Conservation (phyloP, 768 basidiomycete genomes). For the Boletus rubescentipes region DNA sequence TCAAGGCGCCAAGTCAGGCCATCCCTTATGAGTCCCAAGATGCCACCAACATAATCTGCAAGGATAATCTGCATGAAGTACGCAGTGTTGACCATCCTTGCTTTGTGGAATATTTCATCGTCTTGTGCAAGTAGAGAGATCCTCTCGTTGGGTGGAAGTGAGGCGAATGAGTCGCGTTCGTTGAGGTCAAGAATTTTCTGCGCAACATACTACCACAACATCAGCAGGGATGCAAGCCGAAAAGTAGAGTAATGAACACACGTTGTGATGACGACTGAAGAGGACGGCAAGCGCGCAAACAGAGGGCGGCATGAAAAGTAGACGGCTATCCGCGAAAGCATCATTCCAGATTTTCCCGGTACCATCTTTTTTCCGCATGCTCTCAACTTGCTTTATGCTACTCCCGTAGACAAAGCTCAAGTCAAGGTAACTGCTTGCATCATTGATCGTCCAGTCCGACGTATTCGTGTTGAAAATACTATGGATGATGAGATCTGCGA, state of each 20-base stretch:
- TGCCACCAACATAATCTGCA: constrained; percentile 71
- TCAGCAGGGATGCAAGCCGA: constrained; percentile 3
- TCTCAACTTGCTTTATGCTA: constrained; percentile 44
- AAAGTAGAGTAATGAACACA: constrained; percentile 30
- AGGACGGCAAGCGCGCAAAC: constrained; percentile 66
- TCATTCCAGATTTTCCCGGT: constrained; percentile 68
- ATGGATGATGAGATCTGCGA: constrained; percentile 77
- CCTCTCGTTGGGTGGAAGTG: constrained; percentile 18
- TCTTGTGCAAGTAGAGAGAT: constrained; percentile 49
- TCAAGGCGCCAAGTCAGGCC: constrained; percentile 65
- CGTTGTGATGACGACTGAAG: constrained; percentile 73
- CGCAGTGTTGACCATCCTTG: constrained; percentile 71
- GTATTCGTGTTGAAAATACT: constrained; percentile 61
- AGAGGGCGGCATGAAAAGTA: constrained; percentile 73
- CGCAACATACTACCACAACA: constrained; percentile 57
- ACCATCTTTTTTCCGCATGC: constrained; percentile 62
- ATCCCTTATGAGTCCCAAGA: constrained; percentile 68
- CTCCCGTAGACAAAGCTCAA: constrained; percentile 72
- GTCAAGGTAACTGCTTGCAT: constrained; percentile 73
- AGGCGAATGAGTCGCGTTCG: constrained; percentile 50
- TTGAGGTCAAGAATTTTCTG: constrained; percentile 67
- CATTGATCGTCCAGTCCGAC: constrained; percentile 52
- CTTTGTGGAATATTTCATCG: constrained; percentile 73
- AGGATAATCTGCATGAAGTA: constrained; percentile 72
- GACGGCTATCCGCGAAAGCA: constrained; percentile 62